Evolutionary conservation across 192 early-diverging fungal genomes (phyloP), one percentile per base, ranked within the genome.

Genomic region (Rhizophagus prolifer): DNA sequence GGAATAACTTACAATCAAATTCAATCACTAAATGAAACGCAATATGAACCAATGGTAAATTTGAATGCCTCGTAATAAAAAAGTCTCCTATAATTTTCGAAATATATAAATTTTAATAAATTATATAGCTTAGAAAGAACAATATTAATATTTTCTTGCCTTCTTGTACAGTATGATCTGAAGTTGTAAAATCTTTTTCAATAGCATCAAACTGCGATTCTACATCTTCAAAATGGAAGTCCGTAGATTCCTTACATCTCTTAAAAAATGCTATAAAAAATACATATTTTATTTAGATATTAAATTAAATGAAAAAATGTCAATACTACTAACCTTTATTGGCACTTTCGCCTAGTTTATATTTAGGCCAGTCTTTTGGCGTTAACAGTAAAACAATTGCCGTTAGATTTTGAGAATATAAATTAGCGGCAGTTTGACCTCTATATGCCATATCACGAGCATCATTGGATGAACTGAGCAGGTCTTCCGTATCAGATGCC

Each of bases 41-140:
- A 8, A 92, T 85, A 72, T 95, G 92, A 28, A 88, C 81, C 67
- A 89, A 78, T 9, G 92, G 91, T 30, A 95, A 61, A 77, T 95
- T 94, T 30, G 92, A 92, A 80, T 95, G 93, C 30, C 84, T 75
- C 13, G 93, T 94, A 21, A 94, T 82, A 59, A 95, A 88, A 76
- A 93, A 91, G 67, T 93, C 90, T 9, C 91, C 90, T 81, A 75
- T 21, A 79, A 4, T 63, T 38, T 25, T 41, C 2, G 12, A 26
- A 63, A 13, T 9, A 66, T 67, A 9, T 19, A 36, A n/a, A 21
- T 41, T 41, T 23, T 1, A 44, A 23, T 38, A 41, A 36, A 67
- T n/a, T 23, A 2, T 41, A 41, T 8, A 41, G 25, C 16, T n/a
- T 38, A 31, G 19, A 66, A 34, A 34, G 3, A 16, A 34, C 1